Base-by-base conservation (phyloP, 1,284 basidiomycete species). In the Ustilago nuda region DNA sequence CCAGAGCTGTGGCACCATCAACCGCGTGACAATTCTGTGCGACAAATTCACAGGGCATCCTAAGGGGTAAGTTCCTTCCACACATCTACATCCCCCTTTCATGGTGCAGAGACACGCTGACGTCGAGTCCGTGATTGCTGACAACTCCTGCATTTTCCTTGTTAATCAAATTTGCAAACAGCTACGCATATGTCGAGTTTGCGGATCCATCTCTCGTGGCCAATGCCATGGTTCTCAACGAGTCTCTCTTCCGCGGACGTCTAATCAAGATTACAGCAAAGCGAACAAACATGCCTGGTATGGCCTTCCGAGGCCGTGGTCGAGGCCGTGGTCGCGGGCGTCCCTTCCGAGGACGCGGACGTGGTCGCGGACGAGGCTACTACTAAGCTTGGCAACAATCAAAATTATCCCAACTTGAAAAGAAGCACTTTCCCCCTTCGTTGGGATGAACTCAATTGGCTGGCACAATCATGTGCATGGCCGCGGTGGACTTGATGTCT, bases 31-130 rank as follows among this genome's bases (percentile, higher is more conserved):
- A 0, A 99, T 99, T 83, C 90, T 99, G 32, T 99, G 97, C 87
- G 97, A 99, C 89, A 99, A 99, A 88, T 99, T 98, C 87, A 98
- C 96, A 17, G 97, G 97, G 51, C 96, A 98, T 88, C 96, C 97
- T 46, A 99, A 98, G 91, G 97, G 96, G 94, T 95, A 79, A 72
- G 91, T 88, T 3, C 35, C 3, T 19, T 8, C 15, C 11, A 13
- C 33, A 12, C 32, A 15, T 36, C n/a, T n/a, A 6, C 33, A 8
- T 54, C 43, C 43, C 12, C 11, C 33, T 32, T 5, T 15, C 7
- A 30, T n/a, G 50, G 32, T 33, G 3, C 9, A n/a, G 50, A 9
- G 15, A 6, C 32, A 6, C 11, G 3, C 13, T 19, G 12, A 37
- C 23, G 8, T 23, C 3, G 8, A 37, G 7, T n/a, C 13, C 13